Evolutionary conservation across 1,284 basidiomycete species (phyloP).

Genomic region (Tylopilus orsonianus): DNA sequence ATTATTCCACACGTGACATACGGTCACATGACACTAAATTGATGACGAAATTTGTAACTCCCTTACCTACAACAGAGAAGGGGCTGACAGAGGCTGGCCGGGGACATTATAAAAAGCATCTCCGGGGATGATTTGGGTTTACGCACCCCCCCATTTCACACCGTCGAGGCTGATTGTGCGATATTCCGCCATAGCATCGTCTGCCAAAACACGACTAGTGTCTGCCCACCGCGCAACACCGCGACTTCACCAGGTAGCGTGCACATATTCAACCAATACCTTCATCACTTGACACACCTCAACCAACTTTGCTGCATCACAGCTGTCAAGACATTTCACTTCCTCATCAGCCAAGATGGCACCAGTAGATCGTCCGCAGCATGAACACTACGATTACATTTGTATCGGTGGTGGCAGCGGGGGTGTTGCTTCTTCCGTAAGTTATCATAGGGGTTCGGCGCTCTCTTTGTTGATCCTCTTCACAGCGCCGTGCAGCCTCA

Average conservation of each 20-base stretch:
- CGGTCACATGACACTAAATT: slow-evolving; percentile 12
- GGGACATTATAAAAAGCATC: slow-evolving; percentile 21
- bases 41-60: neutral
- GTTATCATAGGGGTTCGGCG: neutral
- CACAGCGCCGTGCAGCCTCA: slow-evolving; percentile 79
- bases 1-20: slow-evolving; percentile 10
- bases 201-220: slow-evolving; percentile 17
- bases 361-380: slow-evolving; percentile 62
- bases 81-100: slow-evolving; percentile 17
- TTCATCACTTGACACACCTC: slow-evolving; percentile 14
- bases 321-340: slow-evolving; percentile 54
- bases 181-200: slow-evolving; percentile 5
- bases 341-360: slow-evolving; percentile 54
- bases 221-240: slow-evolving; percentile 10
- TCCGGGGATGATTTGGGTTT: slow-evolving; percentile 13
- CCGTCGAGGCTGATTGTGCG: slow-evolving; percentile 9
- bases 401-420: slow-evolving; percentile 86
- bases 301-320: slow-evolving; percentile 2
- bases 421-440: slow-evolving; percentile 74
- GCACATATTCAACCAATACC: neutral
- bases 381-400: slow-evolving; percentile 69
- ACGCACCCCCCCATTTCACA: slow-evolving; percentile 1
- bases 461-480: neutral
- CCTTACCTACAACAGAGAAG: neutral
- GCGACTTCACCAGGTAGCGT: slow-evolving; percentile 35